phyloP scores from a whole-genome alignment of 805 yeast genomes.

The Blastobotrys muscicola region DNA sequence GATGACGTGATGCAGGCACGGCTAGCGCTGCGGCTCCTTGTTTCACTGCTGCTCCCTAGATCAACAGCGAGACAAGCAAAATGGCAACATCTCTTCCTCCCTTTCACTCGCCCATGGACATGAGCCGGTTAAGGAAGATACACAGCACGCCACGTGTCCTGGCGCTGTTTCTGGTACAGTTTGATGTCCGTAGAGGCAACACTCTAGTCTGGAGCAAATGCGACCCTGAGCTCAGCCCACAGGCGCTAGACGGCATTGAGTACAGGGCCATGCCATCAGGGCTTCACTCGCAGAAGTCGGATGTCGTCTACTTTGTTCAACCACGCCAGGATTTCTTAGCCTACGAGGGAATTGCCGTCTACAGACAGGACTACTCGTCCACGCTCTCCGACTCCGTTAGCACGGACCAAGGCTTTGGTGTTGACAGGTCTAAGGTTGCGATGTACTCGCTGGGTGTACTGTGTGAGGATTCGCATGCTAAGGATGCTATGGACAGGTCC shows the following conservation, averaged over 20 bases:
- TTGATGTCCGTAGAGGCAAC: slow-evolving; percentile 45
- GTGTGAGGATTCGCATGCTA: slow-evolving; percentile 2
- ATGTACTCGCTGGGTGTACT: slow-evolving; percentile 61
- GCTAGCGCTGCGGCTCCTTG: background rate
- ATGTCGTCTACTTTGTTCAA: slow-evolving; percentile 45
- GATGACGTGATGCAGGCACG: slow-evolving; percentile 2
- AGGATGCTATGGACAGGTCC: slow-evolving; percentile 7
- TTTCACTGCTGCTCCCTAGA: too few relatives aligned
- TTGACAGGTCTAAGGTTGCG: slow-evolving; percentile 24
- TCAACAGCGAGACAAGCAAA: too few relatives aligned
- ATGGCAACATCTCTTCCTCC: too few relatives aligned
- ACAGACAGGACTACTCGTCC: slow-evolving; percentile 30
- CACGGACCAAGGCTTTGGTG: slow-evolving; percentile 24
- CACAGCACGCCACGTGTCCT: slow-evolving; percentile 1
- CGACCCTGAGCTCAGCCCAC: slow-evolving; percentile 1
- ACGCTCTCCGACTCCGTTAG: too few relatives aligned
- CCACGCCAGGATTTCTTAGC: slow-evolving; percentile 19
- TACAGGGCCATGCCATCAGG: slow-evolving; percentile 65
- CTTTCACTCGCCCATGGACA: background rate
- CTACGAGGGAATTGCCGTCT: slow-evolving; percentile 40
- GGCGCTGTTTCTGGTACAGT: slow-evolving; percentile 39
- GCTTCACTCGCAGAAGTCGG: slow-evolving; percentile 42
- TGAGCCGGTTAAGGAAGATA: background rate
- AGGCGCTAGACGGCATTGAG: slow-evolving; percentile 32
- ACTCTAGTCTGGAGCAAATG: slow-evolving; percentile 36